Conservation (phyloP, 2,329 filamentous ascomycete genomes). For the Eutypella sp. region DNA sequence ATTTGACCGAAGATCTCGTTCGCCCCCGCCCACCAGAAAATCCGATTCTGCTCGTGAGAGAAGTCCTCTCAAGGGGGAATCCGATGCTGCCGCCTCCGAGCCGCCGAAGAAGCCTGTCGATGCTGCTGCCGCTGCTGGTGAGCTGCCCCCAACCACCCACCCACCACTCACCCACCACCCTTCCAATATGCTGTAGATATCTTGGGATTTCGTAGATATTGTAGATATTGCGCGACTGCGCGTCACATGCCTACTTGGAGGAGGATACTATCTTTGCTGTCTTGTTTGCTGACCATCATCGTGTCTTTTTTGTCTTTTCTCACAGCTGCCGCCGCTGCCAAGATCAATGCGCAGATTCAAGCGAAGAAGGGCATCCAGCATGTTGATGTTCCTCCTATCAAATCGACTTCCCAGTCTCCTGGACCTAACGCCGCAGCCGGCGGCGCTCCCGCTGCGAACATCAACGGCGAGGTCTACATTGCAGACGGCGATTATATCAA, state of each 20-base stretch:
- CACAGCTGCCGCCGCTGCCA: conserved; percentile 79
- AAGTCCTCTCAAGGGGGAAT: conserved; percentile 61
- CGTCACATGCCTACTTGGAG: not conserved
- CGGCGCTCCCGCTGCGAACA: conserved; percentile 42
- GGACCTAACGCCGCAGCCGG: conserved; percentile 30
- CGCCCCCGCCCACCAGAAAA: conserved; percentile 63
- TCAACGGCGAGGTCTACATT: conserved; percentile 88
- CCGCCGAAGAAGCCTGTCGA: conserved; percentile 53
- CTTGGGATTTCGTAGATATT: too few species aligned
- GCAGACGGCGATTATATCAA: conserved; percentile 97
- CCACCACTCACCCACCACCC: conserved; percentile 7
- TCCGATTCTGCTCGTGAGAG: conserved; percentile 71
- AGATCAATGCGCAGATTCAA: conserved; percentile 78
- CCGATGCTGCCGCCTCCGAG: conserved; percentile 28
- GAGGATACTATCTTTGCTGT: not conserved
- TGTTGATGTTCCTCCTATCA: conserved; percentile 81
- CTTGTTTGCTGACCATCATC: conserved; percentile 22
- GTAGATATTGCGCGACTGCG: too few species aligned
- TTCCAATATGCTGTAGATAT: conserved; percentile 1
- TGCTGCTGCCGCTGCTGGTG: conserved; percentile 75
- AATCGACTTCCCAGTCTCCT: conserved; percentile 45
- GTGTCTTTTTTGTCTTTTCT: too few species aligned
- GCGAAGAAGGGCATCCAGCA: conserved; percentile 87
- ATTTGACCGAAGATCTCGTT: conserved; percentile 89
- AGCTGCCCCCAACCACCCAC: conserved; percentile 15